Evolutionary conservation across 305 asterid species (phyloP).

Genomic region (Coffea humblotiana): DNA sequence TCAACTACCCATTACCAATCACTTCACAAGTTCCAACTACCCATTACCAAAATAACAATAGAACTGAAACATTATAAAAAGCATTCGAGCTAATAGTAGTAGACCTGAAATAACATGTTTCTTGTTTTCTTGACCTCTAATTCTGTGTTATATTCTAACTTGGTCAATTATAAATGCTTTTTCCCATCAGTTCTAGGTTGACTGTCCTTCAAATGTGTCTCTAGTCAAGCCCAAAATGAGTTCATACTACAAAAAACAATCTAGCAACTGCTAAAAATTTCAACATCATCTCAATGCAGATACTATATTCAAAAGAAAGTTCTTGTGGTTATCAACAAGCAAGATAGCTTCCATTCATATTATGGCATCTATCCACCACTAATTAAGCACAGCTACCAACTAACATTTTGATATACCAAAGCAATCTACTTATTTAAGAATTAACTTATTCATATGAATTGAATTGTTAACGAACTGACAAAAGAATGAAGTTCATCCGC

Average conservation of each 20-base stretch:
- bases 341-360: background rate
- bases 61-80: background rate
- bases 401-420: background rate
- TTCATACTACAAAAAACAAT: background rate
- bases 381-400: background rate
- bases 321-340: background rate
- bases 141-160: background rate
- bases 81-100: background rate
- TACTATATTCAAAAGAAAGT: background rate
- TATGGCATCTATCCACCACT: background rate
- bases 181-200: background rate
- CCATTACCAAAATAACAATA: background rate
- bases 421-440: too few species aligned
- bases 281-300: background rate
- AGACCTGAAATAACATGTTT: background rate
- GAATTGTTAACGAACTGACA: background rate
- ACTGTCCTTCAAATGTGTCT: background rate
- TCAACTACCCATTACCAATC: too few species aligned
- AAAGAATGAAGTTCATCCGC: background rate
- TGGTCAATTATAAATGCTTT: background rate
- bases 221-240: background rate
- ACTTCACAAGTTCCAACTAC: background rate
- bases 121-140: background rate
- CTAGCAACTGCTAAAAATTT: background rate
- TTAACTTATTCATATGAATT: background rate